These are phyloP conservation scores for Rosa hybrid DNA, from an alignment of 331 rosid genomes.

Conservation along the genomic window DNA sequence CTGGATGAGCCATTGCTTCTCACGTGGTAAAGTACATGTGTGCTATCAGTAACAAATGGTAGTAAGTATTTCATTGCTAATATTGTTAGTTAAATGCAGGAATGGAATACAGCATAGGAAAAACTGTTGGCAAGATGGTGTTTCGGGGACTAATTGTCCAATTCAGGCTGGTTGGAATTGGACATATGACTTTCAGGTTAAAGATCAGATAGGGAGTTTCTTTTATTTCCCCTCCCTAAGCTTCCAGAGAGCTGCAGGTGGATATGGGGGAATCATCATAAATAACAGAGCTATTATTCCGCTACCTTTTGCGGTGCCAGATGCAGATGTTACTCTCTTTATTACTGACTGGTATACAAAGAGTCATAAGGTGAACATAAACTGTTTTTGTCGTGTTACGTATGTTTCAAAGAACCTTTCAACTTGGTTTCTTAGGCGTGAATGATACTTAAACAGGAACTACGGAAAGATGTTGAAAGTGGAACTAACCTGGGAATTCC, in stretches of 20 bases:
- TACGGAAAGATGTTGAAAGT: constrained; percentile 64
- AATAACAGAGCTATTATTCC: constrained; percentile 79
- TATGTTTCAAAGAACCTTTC: constrained; percentile 12
- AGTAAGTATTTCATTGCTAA: constrained; percentile 24
- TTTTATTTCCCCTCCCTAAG: constrained; percentile 83
- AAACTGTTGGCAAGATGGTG: constrained; percentile 96
- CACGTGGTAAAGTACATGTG: constrained; percentile 61
- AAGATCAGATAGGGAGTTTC: constrained; percentile 97
- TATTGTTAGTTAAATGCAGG: constrained; percentile 60
- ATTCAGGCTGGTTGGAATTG: constrained; percentile 95
- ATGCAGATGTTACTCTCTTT: constrained; percentile 83
- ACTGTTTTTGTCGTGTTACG: constrained; percentile 5
- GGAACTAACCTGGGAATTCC: constrained; percentile 74
- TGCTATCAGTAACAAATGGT: constrained; percentile 14
- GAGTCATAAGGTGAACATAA: constrained; percentile 67
- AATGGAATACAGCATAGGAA: constrained; percentile 75
- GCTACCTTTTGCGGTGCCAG: constrained; percentile 72
- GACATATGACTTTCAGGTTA: constrained; percentile 92
- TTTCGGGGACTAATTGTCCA: constrained; percentile 93
- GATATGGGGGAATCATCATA: constrained; percentile 78
- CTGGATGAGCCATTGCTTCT: constrained; percentile 90
- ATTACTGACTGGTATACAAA: constrained; percentile 81
- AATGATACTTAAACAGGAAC: constrained; percentile 52
- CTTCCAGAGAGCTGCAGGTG: constrained; percentile 91
- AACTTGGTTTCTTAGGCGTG: constrained; percentile 14